Conservation (phyloP, 371 early-diverging fungal species). For the Mortierella sp. region DNA sequence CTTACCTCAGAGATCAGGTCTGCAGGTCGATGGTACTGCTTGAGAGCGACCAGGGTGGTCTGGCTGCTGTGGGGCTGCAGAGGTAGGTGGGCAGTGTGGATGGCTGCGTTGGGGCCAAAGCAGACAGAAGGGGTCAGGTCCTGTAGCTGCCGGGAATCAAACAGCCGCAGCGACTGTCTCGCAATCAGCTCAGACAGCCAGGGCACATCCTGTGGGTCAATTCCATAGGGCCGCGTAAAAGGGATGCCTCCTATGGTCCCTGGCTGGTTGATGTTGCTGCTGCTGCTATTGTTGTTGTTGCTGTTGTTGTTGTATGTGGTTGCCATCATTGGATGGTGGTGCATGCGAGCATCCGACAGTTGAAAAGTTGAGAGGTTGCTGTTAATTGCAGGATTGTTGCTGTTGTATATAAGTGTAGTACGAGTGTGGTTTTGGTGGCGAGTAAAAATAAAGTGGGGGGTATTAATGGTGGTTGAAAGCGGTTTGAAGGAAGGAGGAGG, state of each 20-base stretch:
- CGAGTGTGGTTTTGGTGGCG: constrained; percentile 13
- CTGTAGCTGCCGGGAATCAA: constrained; percentile 33
- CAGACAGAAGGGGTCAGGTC: constrained; percentile 34
- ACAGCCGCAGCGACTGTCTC: constrained; percentile 29
- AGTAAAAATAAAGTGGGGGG: not conserved
- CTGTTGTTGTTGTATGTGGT: not conserved
- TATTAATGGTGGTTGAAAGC: not conserved
- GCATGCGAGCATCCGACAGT: not conserved
- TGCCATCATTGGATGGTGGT: not conserved
- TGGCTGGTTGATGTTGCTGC: not conserved
- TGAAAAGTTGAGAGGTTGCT: too few species aligned
- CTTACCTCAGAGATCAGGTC: constrained; percentile 51
- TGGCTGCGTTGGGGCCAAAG: constrained; percentile 28
- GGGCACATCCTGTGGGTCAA: constrained; percentile 49
- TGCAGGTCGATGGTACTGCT: constrained; percentile 45
- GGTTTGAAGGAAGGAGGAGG: not conserved
- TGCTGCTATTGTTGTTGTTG: constrained; percentile 1
- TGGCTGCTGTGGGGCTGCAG: not conserved
- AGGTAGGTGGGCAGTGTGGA: constrained; percentile 42
- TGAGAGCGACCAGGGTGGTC: constrained; percentile 31
- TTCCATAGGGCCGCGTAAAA: constrained; percentile 27
- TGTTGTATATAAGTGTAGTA: not conserved
- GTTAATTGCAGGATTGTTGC: too few species aligned
- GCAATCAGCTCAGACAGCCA: constrained; percentile 49
- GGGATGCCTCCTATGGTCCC: not conserved